Percentiles rank a stretch among this genome's conserved stretches.
phyloP scores from a whole-genome alignment of 2,329 filamentous ascomycete species.

The Scedosporium dehoogii region DNA sequence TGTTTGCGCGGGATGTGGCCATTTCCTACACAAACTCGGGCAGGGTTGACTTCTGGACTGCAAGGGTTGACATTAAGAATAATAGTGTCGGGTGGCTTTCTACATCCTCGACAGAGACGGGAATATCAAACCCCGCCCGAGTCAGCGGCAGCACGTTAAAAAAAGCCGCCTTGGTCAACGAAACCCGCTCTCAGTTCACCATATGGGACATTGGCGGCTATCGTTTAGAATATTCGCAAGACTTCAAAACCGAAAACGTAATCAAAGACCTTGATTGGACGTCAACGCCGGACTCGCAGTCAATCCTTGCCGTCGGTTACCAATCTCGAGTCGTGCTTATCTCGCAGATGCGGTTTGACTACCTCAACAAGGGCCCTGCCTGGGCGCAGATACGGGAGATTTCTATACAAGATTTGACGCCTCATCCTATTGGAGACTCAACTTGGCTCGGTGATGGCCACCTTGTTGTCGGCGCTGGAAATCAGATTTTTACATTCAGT shows the following conservation, averaged over 20 bases:
- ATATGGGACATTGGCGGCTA: slow-evolving; percentile 85
- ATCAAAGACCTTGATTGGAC: slow-evolving; percentile 92
- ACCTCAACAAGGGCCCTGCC: slow-evolving; percentile 77
- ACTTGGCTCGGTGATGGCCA: slow-evolving; percentile 83
- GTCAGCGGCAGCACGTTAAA: slow-evolving; percentile 80
- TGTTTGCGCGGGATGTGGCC: slow-evolving; percentile 77
- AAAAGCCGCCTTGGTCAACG: slow-evolving; percentile 76
- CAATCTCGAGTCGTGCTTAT: slow-evolving; percentile 75
- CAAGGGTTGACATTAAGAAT: slow-evolving; percentile 54
- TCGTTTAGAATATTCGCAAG: slow-evolving; percentile 70
- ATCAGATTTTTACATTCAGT: slow-evolving; percentile 80
- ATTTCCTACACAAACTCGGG: slow-evolving; percentile 74
- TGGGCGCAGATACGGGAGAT: slow-evolving; percentile 83
- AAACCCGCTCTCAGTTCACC: slow-evolving; percentile 61
- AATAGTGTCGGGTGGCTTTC: slow-evolving; percentile 67
- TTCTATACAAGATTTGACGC: slow-evolving; percentile 68
- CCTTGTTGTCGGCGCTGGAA: slow-evolving; percentile 79
- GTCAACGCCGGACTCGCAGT: slow-evolving; percentile 79
- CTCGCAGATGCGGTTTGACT: slow-evolving; percentile 84
- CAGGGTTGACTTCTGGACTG: slow-evolving; percentile 75
- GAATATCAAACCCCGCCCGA: slow-evolving; percentile 60
- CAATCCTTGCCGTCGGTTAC: slow-evolving; percentile 86
- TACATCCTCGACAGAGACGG: slow-evolving; percentile 73
- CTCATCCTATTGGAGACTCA: slow-evolving; percentile 85
- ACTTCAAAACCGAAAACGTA: slow-evolving; percentile 60